Evolutionary conservation across 352 stramenopile genomes (phyloP), one percentile per base, ranked within the genome.

Genomic region (Bremia lactucae): DNA sequence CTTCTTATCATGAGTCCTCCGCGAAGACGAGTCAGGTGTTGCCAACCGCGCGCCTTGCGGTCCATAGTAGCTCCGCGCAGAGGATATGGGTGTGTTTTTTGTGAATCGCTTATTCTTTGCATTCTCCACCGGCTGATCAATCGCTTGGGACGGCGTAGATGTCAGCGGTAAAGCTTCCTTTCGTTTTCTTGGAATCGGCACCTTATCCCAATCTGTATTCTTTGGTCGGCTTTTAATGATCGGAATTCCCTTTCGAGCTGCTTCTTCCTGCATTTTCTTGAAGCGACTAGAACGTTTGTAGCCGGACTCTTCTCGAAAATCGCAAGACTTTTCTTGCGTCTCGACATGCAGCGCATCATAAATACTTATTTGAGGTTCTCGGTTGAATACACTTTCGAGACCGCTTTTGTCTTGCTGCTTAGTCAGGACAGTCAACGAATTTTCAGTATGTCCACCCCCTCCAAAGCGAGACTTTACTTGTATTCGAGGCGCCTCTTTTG

Each of bases 261-360:
- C 53, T 46, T 75, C 62, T 15, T 68, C 61, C 22, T 77, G 54
- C 35, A 71, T 57, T 34, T 72, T 82, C 37, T 68, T 76, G 58
- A 79, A 78, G 11, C 40, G 51, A 48, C 26, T 79, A 13, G 69
- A 61, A n/a, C 69, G 66, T 42, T 82, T 82, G 55, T 58, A 75
- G 26, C 53, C 38, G 21, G 53, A 44, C 3, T 52, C 52, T 16
- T 78, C 64, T 3, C 55, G 48, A 40, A 47, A 46, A 22, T 57
- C 55, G 20, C 48, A 35, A n/a, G 40, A 36, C 40, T 52, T 65
- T 29, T 73, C 63, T 31, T 67, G 24, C 15, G 39, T 42, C 8
- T 77, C 62, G n/a, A 82, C 49, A 33, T 70, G 52, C 20, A 82
- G 49, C 23, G 69, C 69, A 31, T 77, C 64, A 55, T 78, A 77